Conservation (phyloP, 1,139 yeast genomes). For the Taiozyma sp. region DNA sequence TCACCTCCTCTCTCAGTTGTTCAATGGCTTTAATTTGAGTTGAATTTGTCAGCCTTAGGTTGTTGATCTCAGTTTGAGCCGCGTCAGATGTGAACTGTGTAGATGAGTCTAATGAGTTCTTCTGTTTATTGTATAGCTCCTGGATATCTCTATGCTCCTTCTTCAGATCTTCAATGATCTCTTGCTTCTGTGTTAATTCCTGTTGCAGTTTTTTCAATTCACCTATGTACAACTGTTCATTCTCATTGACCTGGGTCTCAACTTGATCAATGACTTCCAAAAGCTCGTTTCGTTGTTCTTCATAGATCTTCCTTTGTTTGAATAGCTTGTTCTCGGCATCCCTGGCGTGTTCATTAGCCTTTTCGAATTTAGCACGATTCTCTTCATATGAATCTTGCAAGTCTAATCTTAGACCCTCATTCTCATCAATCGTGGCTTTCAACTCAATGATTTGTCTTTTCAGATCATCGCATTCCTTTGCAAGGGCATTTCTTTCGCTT, state of each 20-base stretch:
- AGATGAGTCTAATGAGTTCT: background rate
- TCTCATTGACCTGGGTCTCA: conserved; percentile 34
- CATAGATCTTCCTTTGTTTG: conserved; percentile 42
- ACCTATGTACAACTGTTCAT: conserved; percentile 26
- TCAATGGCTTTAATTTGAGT: conserved; percentile 13
- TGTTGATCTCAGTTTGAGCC: conserved; percentile 11
- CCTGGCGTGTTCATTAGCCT: conserved; percentile 11
- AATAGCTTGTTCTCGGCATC: conserved; percentile 27
- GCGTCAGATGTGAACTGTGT: conserved; percentile 4
- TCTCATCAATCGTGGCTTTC: conserved; percentile 3
- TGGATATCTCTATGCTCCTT: conserved; percentile 8
- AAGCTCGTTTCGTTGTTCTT: conserved; percentile 51
- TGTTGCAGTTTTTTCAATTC: conserved; percentile 25
- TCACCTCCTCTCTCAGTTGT: conserved; percentile 10
- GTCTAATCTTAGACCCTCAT: conserved; percentile 8
- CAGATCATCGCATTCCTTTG: conserved; percentile 9
- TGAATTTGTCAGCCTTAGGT: conserved; percentile 13
- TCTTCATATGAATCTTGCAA: conserved; percentile 12
- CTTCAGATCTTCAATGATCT: conserved; percentile 13
- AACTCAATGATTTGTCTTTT: conserved; percentile 7
- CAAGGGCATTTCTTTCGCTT: conserved; percentile 15
- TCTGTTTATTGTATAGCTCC: conserved; percentile 10
- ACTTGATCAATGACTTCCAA: conserved; percentile 50
- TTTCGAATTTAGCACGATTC: conserved; percentile 6
- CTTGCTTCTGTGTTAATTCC: conserved; percentile 20